These are phyloP conservation scores for Alternaria burnsii DNA, from an alignment of 2,329 filamentous ascomycete species.

Conservation along the genomic window DNA sequence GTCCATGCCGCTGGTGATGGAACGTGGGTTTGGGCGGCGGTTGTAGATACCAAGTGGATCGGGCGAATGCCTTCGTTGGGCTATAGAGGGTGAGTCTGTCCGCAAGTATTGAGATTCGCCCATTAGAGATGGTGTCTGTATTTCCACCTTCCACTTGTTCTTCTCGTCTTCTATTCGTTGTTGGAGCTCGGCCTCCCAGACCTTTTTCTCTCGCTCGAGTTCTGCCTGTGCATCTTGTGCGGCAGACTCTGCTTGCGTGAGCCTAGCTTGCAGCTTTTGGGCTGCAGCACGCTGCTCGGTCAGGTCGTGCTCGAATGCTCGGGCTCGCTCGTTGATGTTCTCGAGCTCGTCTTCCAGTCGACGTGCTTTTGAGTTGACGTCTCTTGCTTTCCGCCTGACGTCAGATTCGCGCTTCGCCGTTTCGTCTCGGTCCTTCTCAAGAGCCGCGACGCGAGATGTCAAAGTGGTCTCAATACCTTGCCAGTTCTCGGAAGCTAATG, in stretches of 20 bases:
- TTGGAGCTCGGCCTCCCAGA: slow-evolving; percentile 64
- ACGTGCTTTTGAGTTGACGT: slow-evolving; percentile 75
- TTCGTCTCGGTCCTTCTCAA: slow-evolving; percentile 94
- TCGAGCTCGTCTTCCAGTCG: slow-evolving; percentile 86
- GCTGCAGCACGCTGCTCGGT: slow-evolving; percentile 67
- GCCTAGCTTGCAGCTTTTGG: slow-evolving; percentile 69
- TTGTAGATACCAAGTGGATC: slow-evolving; percentile 46
- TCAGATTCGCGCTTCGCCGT: slow-evolving; percentile 83
- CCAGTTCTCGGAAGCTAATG: slow-evolving; percentile 95
- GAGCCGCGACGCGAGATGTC: slow-evolving; percentile 74
- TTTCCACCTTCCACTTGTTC: slow-evolving; percentile 64
- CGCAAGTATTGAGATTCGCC: slow-evolving; percentile 42
- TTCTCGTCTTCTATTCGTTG: slow-evolving; percentile 72
- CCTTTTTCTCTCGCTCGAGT: slow-evolving; percentile 66
- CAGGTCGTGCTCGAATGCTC: slow-evolving; percentile 71
- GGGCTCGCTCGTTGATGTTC: slow-evolving; percentile 68
- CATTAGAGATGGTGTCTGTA: slow-evolving; percentile 40
- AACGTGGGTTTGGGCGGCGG: slow-evolving; percentile 37
- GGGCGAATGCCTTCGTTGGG: slow-evolving; percentile 53
- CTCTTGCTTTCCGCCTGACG: slow-evolving; percentile 86
- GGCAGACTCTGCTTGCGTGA: slow-evolving; percentile 70
- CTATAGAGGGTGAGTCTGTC: slow-evolving; percentile 49
- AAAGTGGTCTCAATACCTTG: slow-evolving; percentile 92
- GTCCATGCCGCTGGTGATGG: slow-evolving; percentile 37
- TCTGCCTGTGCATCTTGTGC: slow-evolving; percentile 66